Conservation (phyloP, 306 rosid genomes). For the Quercus bicolor region DNA sequence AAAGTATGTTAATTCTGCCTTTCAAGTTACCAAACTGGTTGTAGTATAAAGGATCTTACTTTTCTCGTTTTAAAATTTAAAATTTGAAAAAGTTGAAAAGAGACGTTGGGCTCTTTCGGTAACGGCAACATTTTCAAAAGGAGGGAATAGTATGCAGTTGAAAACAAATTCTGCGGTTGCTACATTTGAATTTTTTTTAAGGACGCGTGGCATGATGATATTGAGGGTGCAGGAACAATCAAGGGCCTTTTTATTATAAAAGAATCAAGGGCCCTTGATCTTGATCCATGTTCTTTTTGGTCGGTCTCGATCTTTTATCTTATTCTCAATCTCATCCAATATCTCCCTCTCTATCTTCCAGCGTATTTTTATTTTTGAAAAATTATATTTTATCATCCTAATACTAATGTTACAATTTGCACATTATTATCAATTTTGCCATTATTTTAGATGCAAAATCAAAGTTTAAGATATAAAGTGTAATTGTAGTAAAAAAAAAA, state of each 20-base stretch:
- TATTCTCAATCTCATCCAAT: neutral
- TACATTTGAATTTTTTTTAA: neutral
- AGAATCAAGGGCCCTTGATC: neutral
- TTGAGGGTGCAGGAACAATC: neutral
- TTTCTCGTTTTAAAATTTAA: slow-evolving; percentile 2
- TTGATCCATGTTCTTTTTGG: no score
- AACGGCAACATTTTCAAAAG: slow-evolving; percentile 20
- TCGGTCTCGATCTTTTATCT: neutral
- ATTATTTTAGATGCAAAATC: no score
- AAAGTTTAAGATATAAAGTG: no score
- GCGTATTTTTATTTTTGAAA: no score
- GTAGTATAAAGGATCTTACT: neutral
- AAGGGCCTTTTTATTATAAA: neutral
- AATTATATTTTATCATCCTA: no score
- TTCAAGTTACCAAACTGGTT: neutral
- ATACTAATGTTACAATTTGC: no score
- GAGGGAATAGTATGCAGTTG: neutral
- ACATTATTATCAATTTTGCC: no score
- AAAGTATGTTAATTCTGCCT: neutral
- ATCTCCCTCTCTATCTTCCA: no score
- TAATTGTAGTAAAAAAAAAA: no score
- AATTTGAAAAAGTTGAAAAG: slow-evolving; percentile 25
- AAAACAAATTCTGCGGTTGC: neutral
- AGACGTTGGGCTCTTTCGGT: slow-evolving; percentile 22
- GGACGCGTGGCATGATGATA: neutral